Base-by-base conservation (phyloP, 2,329 filamentous ascomycete genomes). In the Cytospora leucostoma region DNA sequence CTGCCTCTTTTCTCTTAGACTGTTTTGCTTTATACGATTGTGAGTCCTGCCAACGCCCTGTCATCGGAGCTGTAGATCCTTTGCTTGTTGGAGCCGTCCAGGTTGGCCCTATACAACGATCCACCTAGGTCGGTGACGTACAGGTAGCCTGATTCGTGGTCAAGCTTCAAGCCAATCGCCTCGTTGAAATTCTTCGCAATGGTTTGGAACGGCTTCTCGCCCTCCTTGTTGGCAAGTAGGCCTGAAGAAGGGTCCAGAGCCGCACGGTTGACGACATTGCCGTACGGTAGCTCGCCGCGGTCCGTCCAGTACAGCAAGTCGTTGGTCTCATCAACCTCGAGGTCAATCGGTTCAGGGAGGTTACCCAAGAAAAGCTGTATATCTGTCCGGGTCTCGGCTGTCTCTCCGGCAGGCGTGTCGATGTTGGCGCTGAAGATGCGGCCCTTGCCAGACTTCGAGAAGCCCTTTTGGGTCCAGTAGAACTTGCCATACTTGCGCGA, bases 401-500 rank as follows among this genome's bases (percentile, higher is more conserved):
- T 47, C 62, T 75, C 66, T 0, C 74, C 75, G 0, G 65, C 37
- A 0, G 77, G 76, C 10, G 75, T 75, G 1, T 77, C 69, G 0
- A 85, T 72, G 32, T 73, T 70, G 0, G 84, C 83, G 7, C 75
- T 72, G 70, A 84, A 84, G 51, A 88, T 84, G 3, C 80, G 76
- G 0, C 85, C 85, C 50, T 77, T 70, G 1, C 72, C 73, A 0
- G 75, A 77, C 70, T 87, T 88, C 3, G 79, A 78, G 0, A 75
- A 72, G 0, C 85, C 85, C 67, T 88, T 87, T 59, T 87, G 84
- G 0, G 81, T 84, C 85, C 84, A 88, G 75, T 82, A 87, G 54
- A 88, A 75, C 56, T 79, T 77, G 15, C 78, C 77, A 0, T 72
- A 71, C 0, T 70, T 64, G 0, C 73, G 72, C 3, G 79, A 77